A percentile compares a stretch with the other conserved stretches of the same genome.
phyloP scores from a whole-genome alignment of 805 yeast genomes.

The Yamadazyma phyllophila region DNA sequence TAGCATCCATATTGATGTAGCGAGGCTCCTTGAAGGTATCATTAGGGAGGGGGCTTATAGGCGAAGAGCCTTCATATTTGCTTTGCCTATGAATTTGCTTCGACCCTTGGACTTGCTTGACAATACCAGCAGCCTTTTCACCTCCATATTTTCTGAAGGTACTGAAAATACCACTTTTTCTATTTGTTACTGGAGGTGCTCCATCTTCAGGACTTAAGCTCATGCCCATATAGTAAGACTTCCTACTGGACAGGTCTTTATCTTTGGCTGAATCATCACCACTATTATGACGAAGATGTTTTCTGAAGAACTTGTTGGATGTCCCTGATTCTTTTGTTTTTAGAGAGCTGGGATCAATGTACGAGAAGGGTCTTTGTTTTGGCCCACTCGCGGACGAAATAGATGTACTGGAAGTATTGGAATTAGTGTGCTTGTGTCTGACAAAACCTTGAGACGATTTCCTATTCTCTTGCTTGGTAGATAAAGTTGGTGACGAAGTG shows the following conservation, averaged over 20 bases:
- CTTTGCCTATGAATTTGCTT: conserved; percentile 10
- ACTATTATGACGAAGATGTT: conserved; percentile 57
- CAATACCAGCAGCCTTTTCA: conserved; percentile 38
- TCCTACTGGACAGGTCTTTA: conserved; percentile 2
- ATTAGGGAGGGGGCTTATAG: conserved; percentile 14
- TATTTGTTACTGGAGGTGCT: conserved; percentile 3
- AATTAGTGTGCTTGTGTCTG: conserved; percentile 21
- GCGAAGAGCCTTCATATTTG: conserved; percentile 10
- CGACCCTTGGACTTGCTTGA: conserved; percentile 26
- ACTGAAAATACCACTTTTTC: conserved; percentile 37
- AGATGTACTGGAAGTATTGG: conserved; percentile 18
- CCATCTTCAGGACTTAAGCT: conserved; percentile 15
- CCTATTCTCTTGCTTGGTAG: conserved; percentile 26
- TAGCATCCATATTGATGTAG: conserved; percentile 13
- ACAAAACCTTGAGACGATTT: conserved; percentile 31
- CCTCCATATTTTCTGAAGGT: conserved; percentile 41
- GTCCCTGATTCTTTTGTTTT: conserved; percentile 21
- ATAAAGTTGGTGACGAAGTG: conserved; percentile 14
- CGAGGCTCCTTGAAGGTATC: conserved; percentile 11
- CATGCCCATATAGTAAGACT: conserved; percentile 17
- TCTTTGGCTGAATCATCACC: conserved; percentile 1
- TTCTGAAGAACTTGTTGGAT: conserved; percentile 51
- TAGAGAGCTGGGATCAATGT: conserved; percentile 29
- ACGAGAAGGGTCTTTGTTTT: conserved; percentile 39
- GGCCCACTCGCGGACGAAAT: conserved; percentile 7